Evolutionary conservation across 176 grass and related monocot genomes (phyloP), one percentile per base, ranked within the genome.

Genomic region (Eragrostis curvula): DNA sequence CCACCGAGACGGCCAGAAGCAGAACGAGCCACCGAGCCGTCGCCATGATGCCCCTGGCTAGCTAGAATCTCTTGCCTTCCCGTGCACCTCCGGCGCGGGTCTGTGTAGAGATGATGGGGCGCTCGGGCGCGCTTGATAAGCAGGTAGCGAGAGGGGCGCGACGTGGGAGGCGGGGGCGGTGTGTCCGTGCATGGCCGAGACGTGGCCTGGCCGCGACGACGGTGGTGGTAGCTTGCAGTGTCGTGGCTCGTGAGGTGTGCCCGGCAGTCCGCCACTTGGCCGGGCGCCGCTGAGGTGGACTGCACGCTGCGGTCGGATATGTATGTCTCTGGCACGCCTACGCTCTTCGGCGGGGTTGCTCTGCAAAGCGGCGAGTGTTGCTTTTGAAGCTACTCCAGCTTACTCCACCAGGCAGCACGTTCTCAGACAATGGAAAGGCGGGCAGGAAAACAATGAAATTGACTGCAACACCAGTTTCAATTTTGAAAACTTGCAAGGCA

Each of bases 121-220:
- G 50, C 21, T 12, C 20, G 41, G 63, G 47, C 32, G 21, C 46
- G 63, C 46, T 83, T 56, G 77, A 91, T 90, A 82, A 81, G 88
- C 61, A 48, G 46, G 10, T 50, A 73, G 82, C 58, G 68, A 14
- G 28, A 49, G 63, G 17, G 71, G 53, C 8, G 84, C 71, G 67
- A 88, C 76, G 89, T 76, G 85, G 85, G 85, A 44, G 16, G 25
- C 30, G 17, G 71, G 30, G 79, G 75, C 60, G 8, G 13, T 76
- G 73, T 21, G 52, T 21, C 68, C 59, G 68, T 88, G 93, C 93
- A 92, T 95, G 90, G 85, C 14, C 80, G 84, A 86, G 36, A 90
- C 85, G 93, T 95, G 83, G 69, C 87, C 73, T 16, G 43, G 68
- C 14, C 36, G 13, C 59, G 75, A 51, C 73, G 81, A 46, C 18